Evolutionary conservation across 345 rosid genomes (phyloP).

Genomic region (Bruguiera parviflora): DNA sequence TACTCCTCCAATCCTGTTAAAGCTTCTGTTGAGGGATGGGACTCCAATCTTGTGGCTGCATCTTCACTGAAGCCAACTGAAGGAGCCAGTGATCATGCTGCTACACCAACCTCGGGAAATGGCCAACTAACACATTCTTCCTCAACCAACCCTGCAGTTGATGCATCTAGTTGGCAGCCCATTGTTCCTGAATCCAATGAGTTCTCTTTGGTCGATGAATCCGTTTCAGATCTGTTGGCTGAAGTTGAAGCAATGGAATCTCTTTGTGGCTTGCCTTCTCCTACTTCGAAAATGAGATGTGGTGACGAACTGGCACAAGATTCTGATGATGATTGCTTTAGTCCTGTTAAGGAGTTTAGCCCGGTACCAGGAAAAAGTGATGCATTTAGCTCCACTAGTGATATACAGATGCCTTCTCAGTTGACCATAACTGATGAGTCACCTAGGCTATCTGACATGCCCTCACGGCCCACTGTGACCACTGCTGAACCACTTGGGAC

Average conservation of each 20-base stretch:
- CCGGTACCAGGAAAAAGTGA: conserved; percentile 64
- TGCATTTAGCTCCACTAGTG: conserved; percentile 68
- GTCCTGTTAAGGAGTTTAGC: conserved; percentile 63
- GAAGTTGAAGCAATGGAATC: conserved; percentile 99
- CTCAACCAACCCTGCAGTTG: conserved; percentile 33
- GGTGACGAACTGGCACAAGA: conserved; percentile 48
- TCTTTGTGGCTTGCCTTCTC: conserved; percentile 65
- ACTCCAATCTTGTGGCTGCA: conserved; percentile 38
- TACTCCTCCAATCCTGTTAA: conserved; percentile 39
- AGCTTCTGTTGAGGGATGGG: conserved; percentile 48
- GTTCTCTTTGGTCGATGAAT: conserved; percentile 68
- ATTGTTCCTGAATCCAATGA: conserved; percentile 63
- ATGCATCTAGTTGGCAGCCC: conserved; percentile 66
- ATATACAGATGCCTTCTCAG: conserved; percentile 49
- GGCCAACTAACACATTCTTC: conserved; percentile 44
- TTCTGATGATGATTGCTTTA: conserved; percentile 72
- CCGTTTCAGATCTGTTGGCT: conserved; percentile 98
- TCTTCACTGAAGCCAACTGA: conserved; percentile 48
- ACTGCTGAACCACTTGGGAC: conserved; percentile 2
- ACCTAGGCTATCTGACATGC: conserved; percentile 17
- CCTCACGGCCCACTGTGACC: conserved; percentile 23
- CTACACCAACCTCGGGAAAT: conserved; percentile 63
- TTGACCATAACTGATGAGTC: conserved; percentile 34
- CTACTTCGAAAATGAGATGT: conserved; percentile 58
- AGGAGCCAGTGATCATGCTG: conserved; percentile 43